These are phyloP conservation scores for Rhododendron molle DNA, from an alignment of 148 eudicot genomes.

Conservation along the genomic window DNA sequence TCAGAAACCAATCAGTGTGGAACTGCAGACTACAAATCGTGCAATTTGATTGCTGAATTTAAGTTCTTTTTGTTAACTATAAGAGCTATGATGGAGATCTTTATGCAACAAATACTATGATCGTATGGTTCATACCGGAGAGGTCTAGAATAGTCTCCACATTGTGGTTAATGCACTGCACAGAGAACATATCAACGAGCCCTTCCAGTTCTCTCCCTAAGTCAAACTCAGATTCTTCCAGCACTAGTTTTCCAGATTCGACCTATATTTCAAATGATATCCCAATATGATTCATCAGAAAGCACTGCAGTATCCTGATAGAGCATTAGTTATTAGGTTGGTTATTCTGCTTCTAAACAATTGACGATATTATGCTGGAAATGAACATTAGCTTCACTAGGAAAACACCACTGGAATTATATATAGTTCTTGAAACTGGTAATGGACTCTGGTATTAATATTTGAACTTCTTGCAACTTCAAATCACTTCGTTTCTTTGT, in stretches of 20 bases:
- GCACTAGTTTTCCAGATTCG: constrained; percentile 88
- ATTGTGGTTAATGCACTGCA: constrained; percentile 86
- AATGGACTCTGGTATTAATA: not conserved
- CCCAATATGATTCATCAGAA: not conserved
- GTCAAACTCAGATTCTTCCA: constrained; percentile 87
- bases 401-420: not conserved
- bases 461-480: not conserved
- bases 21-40: not conserved
- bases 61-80: not conserved
- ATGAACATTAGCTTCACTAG: not conserved
- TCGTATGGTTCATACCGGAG: constrained; percentile 41
- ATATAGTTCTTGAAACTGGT: not conserved
- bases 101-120: not conserved
- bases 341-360: not conserved
- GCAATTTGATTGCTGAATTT: not conserved
- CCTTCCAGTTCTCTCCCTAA: constrained; percentile 95
- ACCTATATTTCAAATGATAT: constrained; percentile 41
- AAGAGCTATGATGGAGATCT: not conserved
- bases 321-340: not conserved
- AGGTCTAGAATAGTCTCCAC: constrained; percentile 89
- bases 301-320: not conserved
- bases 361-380: not conserved
- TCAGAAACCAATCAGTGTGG: not conserved
- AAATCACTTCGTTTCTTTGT: not conserved
- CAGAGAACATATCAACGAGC: constrained; percentile 93